phyloP scores from a whole-genome alignment of 306 rosid genomes.

The Ammopiptanthus mongolicus region DNA sequence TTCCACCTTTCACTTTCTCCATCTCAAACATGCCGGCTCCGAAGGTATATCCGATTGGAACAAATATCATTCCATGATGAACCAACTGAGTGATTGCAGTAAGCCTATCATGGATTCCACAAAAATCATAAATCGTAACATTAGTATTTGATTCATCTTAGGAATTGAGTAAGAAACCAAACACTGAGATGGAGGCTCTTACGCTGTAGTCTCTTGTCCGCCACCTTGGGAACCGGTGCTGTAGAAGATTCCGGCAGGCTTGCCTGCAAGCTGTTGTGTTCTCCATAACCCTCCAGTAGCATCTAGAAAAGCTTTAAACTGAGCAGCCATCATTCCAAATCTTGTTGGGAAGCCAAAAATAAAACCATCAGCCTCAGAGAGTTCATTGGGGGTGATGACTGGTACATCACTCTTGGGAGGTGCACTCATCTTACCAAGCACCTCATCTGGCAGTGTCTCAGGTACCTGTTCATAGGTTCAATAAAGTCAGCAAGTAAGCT shows the following conservation, averaged over 20 bases:
- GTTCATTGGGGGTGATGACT: conserved; percentile 65
- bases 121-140: neutral
- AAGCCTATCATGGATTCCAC: conserved; percentile 43
- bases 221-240: conserved; percentile 98
- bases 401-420: conserved; percentile 86
- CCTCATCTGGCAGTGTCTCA: conserved; percentile 68
- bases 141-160: neutral
- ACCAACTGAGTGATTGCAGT: conserved; percentile 96
- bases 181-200: conserved; percentile 21
- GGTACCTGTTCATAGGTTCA: conserved; percentile 59
- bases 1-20: conserved; percentile 94
- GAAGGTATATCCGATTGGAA: conserved; percentile 87
- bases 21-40: conserved; percentile 96
- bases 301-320: conserved; percentile 84
- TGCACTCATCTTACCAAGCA: conserved; percentile 91
- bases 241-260: conserved; percentile 90
- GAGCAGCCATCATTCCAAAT: conserved; percentile 99
- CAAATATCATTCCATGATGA: conserved; percentile 91
- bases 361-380: conserved; percentile 84
- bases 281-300: conserved; percentile 93
- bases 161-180: neutral
- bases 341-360: conserved; percentile 92
- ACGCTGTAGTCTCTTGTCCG: conserved; percentile 99
- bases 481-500: conserved; percentile 8
- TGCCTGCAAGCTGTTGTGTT: conserved; percentile 87